phyloP scores from a whole-genome alignment of 495 filamentous ascomycete genomes.

The Aspergillus carlsbadensis region DNA sequence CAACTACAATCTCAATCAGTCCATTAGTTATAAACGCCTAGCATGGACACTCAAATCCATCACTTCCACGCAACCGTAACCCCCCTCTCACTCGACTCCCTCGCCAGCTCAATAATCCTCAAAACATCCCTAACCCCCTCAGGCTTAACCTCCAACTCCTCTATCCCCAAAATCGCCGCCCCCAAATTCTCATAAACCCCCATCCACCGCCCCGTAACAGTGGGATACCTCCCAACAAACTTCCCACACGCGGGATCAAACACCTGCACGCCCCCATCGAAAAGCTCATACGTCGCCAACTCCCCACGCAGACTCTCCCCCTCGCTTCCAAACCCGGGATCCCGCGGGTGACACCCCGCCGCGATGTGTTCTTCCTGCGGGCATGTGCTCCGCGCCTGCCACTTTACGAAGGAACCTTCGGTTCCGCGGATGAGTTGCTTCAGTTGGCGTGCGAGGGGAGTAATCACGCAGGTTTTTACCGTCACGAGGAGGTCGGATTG shows the following conservation, averaged over 20 bases:
- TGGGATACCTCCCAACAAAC: background rate
- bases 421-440: slow-evolving; percentile 5
- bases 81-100: background rate
- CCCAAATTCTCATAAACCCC: slow-evolving; percentile 1
- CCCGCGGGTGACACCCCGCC: background rate
- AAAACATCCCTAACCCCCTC: background rate
- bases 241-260: background rate
- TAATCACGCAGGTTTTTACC: slow-evolving; percentile 1
- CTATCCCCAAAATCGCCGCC: background rate
- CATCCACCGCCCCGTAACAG: slow-evolving; percentile 1
- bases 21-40: no score
- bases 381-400: slow-evolving; percentile 3
- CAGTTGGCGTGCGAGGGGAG: slow-evolving; percentile 1
- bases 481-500: background rate
- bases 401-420: background rate
- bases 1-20: no score
- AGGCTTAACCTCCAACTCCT: background rate
- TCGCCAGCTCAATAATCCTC: slow-evolving; percentile 5
- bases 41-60: no score
- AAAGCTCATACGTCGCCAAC: background rate
- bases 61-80: background rate
- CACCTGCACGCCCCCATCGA: background rate
- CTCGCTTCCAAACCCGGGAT: background rate
- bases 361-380: slow-evolving; percentile 1
- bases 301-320: background rate